A percentile compares a stretch with the other conserved stretches of the same genome.
Conservation (phyloP, 805 yeast species). For the Candida pseudoglaebosa region DNA sequence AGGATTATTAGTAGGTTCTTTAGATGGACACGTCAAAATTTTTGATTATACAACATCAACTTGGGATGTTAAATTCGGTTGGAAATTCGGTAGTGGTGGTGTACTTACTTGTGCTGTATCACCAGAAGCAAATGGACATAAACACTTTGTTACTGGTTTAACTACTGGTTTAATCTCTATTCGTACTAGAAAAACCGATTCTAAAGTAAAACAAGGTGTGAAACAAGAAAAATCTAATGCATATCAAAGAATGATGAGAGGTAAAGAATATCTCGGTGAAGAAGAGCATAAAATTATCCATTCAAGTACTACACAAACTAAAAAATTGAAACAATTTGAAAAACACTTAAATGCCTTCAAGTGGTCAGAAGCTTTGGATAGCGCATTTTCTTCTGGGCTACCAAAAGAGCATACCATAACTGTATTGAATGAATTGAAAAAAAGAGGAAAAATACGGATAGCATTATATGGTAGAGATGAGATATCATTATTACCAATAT, state of each 20-base stretch:
- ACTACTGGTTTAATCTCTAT: conserved; percentile 86
- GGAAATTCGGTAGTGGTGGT: conserved; percentile 91
- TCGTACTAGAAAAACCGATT: conserved; percentile 75
- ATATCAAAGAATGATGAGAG: conserved; percentile 80
- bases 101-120: conserved; percentile 87
- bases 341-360: conserved; percentile 79
- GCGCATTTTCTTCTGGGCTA: conserved; percentile 75
- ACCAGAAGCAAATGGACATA: conserved; percentile 56
- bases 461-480: conserved; percentile 83
- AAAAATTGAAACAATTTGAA: conserved; percentile 78
- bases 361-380: conserved; percentile 90
- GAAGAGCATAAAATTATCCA: conserved; percentile 70
- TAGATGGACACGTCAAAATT: conserved; percentile 96
- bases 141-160: conserved; percentile 90
- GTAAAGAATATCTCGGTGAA: conserved; percentile 87
- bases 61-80: conserved; percentile 91
- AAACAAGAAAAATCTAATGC: conserved; percentile 53
- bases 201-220: conserved; percentile 49
- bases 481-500: conserved; percentile 74
- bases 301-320: conserved; percentile 47
- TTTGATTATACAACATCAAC: conserved; percentile 69
- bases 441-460: conserved; percentile 84
- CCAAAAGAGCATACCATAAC: conserved; percentile 78
- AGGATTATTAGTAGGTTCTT: conserved; percentile 88
- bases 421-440: conserved; percentile 79